Evolutionary conservation across 2,329 filamentous ascomycete genomes (phyloP), one percentile per base, ranked within the genome.

Genomic region (Tolypocladium capitatum): DNA sequence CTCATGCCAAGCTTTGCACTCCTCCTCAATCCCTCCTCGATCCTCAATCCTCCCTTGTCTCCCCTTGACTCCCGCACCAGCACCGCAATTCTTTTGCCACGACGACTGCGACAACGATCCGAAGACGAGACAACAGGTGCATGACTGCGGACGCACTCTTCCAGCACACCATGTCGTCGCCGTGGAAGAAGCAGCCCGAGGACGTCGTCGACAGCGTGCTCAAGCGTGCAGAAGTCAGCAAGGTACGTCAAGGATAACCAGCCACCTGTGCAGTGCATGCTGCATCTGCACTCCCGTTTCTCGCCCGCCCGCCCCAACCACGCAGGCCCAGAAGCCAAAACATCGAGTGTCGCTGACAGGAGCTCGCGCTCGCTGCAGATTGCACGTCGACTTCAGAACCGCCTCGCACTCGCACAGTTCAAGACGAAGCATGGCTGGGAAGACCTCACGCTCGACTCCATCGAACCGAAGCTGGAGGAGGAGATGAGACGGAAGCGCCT

Each of bases 341-440:
- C 2, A 28, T 4, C 38, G n/a, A 13, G 36, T 13, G 14, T 30
- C 24, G 38, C 38, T 42, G 24, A 42, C 38, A 30, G 30, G 38
- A 42, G 16, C 9, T 30, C 38, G 24, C 31, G 8, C 31, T 38
- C 30, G 40, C 16, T 13, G 16, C 44, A 97, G 92, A 94, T 98
- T 72, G 92, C 90, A 58, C 78, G 91, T 63, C 86, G 85, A 60
- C 75, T 98, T 48, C 89, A 97, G 70, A 89, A 94, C 71, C 87
- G 91, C 53, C 81, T 98, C 51, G 91, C 92, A 50, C 80, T 97
- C 54, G 92, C 92, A 63, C 92, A 94, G 67, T 92, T 96, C 77
- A 97, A 97, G 71, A 89, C 92, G 56, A 89, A 94, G 68, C 85
- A 94, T 70, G 90, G 90, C 63, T 94, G 89, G 83, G 85, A 96